Base-by-base conservation (phyloP, 345 rosid genomes). In the Orychophragmus violaceus region DNA sequence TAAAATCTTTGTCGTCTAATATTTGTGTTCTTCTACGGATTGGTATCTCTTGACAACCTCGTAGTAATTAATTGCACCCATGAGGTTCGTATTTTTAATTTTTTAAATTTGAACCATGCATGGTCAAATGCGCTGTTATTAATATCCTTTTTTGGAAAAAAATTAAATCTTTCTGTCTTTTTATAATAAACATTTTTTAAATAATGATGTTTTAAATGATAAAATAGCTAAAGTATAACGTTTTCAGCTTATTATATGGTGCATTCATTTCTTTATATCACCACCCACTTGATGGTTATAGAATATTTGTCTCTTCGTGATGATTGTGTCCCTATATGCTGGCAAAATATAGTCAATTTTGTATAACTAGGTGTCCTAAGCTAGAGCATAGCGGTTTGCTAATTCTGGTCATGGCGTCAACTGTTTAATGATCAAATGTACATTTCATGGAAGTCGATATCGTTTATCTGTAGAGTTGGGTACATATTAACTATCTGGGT, bases 1-100 rank as follows among this genome's bases (percentile, higher is more conserved):
- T 41, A 62, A 70, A 44, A 53, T 70, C 29, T 52, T 62, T 70
- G 74, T 70, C 74, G 68, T 70, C 22, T 70, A 61, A 70, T 62
- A 52, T 44, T 52, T 70, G 69, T 52, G 56, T 42, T 62, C 37
- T 70, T 70, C 45, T 51, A 16, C 62, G 30, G 17, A 19, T 51
- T 10, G 24, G 74, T 70, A 62, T 70, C 74, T 62, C 44, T n/a
- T 28, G 59, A 8, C 59, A 22, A 14, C 13, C 37, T 53, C 23
- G 37, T 52, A 33, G 16, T 50, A 46, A 69, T 37, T 22, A 51
- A 23, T 61, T 42, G 75, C 62, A 53, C 53, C 69, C 75, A 53
- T 33, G 68, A 41, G 27, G 30, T 53, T 56, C 55, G 74, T 29
- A 70, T 53, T 37, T 7, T 53, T 56, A 64, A 25, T 12, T 18